Conservation (phyloP, 2,329 filamentous ascomycete species). For the Stachybotrys chlorohalonatus region DNA sequence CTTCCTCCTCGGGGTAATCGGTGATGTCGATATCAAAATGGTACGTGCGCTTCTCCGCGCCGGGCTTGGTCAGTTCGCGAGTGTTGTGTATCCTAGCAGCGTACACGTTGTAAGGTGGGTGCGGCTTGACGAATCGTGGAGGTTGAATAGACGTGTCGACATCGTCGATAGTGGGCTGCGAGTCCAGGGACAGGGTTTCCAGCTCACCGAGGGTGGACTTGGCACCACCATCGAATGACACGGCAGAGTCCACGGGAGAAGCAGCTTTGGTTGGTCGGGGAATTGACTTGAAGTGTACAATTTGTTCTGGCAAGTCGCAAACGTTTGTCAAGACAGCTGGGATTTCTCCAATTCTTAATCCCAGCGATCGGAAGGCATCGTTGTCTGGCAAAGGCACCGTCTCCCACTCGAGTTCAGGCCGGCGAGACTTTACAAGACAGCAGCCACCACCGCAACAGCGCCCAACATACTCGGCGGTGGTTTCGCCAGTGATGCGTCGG, state of each 20-base stretch:
- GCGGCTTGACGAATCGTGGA: slow-evolving; percentile 84
- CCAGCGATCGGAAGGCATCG: slow-evolving; percentile 70
- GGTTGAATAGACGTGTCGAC: slow-evolving; percentile 60
- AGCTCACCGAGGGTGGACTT: slow-evolving; percentile 17
- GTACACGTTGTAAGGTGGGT: slow-evolving; percentile 87
- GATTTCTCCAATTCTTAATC: slow-evolving; percentile 67
- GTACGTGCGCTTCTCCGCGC: slow-evolving; percentile 93
- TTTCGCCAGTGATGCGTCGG: slow-evolving; percentile 55
- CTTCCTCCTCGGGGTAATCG: slow-evolving; percentile 78
- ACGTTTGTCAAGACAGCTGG: slow-evolving; percentile 65
- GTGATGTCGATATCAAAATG: slow-evolving; percentile 97
- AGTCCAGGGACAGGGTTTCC: slow-evolving; percentile 12
- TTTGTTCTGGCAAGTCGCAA: slow-evolving; percentile 65
- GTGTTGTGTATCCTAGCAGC: slow-evolving; percentile 79
- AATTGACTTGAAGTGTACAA: slow-evolving; percentile 58
- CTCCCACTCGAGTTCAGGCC: slow-evolving; percentile 41
- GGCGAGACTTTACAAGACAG: slow-evolving; percentile 43
- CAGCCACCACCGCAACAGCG: slow-evolving; percentile 58
- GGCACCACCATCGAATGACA: slow-evolving; percentile 31
- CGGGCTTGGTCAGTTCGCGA: slow-evolving; percentile 76
- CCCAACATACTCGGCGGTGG: slow-evolving; percentile 50
- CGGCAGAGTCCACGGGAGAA: slow-evolving; percentile 40
- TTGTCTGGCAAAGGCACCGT: slow-evolving; percentile 61
- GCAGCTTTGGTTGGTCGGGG: slow-evolving; percentile 21
- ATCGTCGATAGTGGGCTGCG: slow-evolving; percentile 26